Evolutionary conservation across 1,139 yeast species (phyloP).

Genomic region (Hemisphaericaspora lyxosophila): DNA sequence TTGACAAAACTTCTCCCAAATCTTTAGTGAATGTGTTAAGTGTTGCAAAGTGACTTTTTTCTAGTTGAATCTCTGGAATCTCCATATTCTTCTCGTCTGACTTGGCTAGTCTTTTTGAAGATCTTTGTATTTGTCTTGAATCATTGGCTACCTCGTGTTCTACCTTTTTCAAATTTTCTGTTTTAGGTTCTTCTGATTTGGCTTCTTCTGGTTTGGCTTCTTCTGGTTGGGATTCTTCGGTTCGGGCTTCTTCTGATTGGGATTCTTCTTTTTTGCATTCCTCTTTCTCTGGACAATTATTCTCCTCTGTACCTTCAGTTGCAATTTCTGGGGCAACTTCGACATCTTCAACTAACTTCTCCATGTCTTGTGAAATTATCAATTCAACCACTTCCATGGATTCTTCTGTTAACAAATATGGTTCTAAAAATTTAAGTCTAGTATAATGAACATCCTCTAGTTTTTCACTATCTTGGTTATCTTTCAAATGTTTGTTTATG

Average conservation of each 20-base stretch:
- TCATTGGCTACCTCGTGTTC: constrained; percentile 21
- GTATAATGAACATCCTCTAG: constrained; percentile 35
- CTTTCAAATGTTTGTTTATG: constrained; percentile 30
- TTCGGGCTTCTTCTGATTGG: no score
- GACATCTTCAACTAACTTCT: constrained; percentile 5
- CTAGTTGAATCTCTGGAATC: constrained; percentile 19
- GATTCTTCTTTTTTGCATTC: constrained; percentile 21
- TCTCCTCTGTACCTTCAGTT: constrained; percentile 6
- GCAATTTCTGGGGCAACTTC: constrained; percentile 1
- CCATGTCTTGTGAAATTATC: constrained; percentile 2
- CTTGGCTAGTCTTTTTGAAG: constrained; percentile 40
- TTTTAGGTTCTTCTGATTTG: no score
- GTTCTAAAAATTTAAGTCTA: constrained; percentile 43
- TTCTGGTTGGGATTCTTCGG: no score
- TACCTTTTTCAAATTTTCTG: constrained; percentile 15
- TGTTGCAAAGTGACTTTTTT: constrained; percentile 24
- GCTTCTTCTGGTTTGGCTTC: no score
- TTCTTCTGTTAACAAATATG: constrained; percentile 48
- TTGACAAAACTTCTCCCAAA: not conserved
- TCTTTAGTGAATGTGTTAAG: constrained; percentile 14
- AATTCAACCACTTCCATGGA: constrained; percentile 46
- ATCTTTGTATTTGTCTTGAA: constrained; percentile 26
- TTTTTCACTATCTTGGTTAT: constrained; percentile 30
- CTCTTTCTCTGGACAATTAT: constrained; percentile 4
- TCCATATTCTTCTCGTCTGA: constrained; percentile 17